Evolutionary conservation across 768 basidiomycete genomes (phyloP), one percentile per base, ranked within the genome.

Genomic region (Steccherinum ochraceum): DNA sequence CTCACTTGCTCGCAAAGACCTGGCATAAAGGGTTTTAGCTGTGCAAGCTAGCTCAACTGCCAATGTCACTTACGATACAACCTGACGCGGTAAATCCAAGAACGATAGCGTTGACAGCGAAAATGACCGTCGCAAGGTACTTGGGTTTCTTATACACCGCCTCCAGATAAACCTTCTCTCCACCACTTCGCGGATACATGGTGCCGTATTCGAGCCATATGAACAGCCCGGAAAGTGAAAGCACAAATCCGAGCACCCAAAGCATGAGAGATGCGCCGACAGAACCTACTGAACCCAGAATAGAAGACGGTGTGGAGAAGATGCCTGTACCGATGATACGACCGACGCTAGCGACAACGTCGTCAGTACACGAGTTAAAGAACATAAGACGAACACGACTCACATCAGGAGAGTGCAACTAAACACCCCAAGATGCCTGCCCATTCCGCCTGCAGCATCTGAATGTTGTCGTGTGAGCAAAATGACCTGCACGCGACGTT

Each of bases 281-380:
- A 4, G 79, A 80, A 12, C 75, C 76, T 0, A 82, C 81, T 0
- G 78, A 76, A 0, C 63, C 69, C 24, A 83, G 71, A 57, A 83
- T 82, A 0, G 76, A 77, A 0, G 79, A 80, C 0, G 81, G 81
- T 0, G 80, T 81, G 1, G 79, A 79, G 65, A 82, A 83, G 52
- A 83, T 82, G n/a, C 80, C 81, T 0, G 80, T 83, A 0, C 81
- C 80, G 55, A 81, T 80, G 51, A 83, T 79, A 21, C 72, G 70
- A 0, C 80, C 80, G 23, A 80, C 72, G 27, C 74, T 72, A n/a
- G 49, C 21, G 30, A 13, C 5, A 20, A 23, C 1, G 19, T 27
- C 11, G 35, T 39, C 11, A 39, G 41, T 19, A 43, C 7, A 5
- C 5, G 16, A n/a, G 18, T 18, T 19, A 23, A 18, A 18, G 41